These are phyloP conservation scores for Eucalyptus brandiana DNA, from an alignment of 345 rosid genomes.

Conservation along the genomic window DNA sequence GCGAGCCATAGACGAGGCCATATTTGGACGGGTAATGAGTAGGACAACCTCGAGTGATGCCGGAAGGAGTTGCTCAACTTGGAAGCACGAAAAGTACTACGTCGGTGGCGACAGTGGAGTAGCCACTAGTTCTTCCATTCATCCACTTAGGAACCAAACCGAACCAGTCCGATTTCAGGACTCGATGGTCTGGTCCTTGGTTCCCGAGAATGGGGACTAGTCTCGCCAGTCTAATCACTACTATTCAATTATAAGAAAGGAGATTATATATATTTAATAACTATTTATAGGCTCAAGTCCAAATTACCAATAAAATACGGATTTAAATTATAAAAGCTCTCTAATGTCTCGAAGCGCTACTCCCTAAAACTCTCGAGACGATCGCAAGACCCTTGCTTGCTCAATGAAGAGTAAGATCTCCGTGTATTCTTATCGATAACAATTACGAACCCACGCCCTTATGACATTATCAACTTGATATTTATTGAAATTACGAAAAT, in stretches of 20 bases:
- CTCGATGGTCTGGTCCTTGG: rapidly evolving
- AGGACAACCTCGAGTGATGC: not conserved
- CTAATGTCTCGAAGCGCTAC: not conserved
- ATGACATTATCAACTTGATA: not conserved
- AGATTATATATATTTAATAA: too few relatives aligned
- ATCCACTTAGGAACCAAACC: too few relatives aligned
- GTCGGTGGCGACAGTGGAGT: not conserved
- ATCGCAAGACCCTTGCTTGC: rapidly evolving
- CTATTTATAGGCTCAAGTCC: rapidly evolving
- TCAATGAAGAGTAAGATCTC: too few relatives aligned
- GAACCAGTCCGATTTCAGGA: too few relatives aligned
- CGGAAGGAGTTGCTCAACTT: not conserved
- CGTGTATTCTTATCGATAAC: rapidly evolving
- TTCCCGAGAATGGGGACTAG: rapidly evolving
- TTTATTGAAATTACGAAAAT: rapidly evolving
- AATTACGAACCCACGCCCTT: too few relatives aligned
- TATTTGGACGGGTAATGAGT: not conserved
- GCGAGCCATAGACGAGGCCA: not conserved
- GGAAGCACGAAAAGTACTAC: not conserved
- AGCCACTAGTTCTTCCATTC: not conserved
- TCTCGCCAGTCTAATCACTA: rapidly evolving
- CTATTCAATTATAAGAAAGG: too few relatives aligned
- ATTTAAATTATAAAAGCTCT: too few relatives aligned
- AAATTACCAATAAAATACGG: too few relatives aligned
- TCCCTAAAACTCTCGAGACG: not conserved